Evolutionary conservation across 1,284 basidiomycete species (phyloP).

Genomic region (Naganishia sp.): DNA sequence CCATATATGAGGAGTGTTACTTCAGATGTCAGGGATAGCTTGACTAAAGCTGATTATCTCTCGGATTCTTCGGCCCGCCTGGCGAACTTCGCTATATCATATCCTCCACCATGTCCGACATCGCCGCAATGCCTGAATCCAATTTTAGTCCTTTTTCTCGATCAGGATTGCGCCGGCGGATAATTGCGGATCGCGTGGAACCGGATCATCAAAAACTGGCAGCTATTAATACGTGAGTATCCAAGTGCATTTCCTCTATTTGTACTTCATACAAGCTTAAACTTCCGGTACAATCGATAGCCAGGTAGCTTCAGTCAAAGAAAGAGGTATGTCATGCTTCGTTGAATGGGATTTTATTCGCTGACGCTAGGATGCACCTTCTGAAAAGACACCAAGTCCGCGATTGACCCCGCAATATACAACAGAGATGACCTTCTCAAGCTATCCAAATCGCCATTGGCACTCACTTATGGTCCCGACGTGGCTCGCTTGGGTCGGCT

Average conservation of each 20-base stretch:
- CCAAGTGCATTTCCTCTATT: not conserved
- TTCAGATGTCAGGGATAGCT: not conserved
- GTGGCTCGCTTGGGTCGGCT: not conserved
- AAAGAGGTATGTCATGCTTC: not conserved
- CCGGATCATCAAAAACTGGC: not conserved
- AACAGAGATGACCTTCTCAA: not conserved
- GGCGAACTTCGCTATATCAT: not conserved
- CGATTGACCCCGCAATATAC: not conserved
- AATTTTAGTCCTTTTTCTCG: constrained; percentile 6
- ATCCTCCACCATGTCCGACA: not conserved
- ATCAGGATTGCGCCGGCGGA: not conserved
- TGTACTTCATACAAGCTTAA: not conserved
- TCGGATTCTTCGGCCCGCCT: not conserved
- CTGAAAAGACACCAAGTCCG: constrained; percentile 4
- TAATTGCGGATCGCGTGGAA: not conserved
- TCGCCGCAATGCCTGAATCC: not conserved
- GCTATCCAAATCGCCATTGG: constrained; percentile 1
- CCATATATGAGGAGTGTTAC: not conserved
- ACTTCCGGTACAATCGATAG: not conserved
- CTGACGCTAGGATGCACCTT: not conserved
- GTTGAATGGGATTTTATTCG: not conserved
- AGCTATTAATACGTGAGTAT: constrained; percentile 9
- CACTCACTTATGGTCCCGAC: not conserved
- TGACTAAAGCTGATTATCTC: not conserved
- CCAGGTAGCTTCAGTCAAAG: not conserved